phyloP scores from a whole-genome alignment of 129 eudicot genomes.

The Pseudognaphalium luteoalbum region DNA sequence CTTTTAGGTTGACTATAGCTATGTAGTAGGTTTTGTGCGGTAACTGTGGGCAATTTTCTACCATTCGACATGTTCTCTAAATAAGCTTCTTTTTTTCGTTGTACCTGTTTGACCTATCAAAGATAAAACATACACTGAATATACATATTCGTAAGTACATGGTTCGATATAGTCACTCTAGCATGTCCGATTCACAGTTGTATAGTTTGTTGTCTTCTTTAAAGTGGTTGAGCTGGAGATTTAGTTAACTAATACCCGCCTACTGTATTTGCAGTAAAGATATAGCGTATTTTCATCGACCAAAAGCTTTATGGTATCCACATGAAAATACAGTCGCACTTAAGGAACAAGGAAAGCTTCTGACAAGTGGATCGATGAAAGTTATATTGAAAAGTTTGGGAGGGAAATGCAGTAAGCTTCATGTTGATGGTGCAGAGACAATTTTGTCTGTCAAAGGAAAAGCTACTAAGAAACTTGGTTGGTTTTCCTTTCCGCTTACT shows the following conservation, averaged over 20 bases:
- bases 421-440: conserved; percentile 86
- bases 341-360: conserved; percentile 69
- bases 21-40: not conserved
- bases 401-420: conserved; percentile 89
- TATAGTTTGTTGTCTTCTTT: not conserved
- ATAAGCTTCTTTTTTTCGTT: not conserved
- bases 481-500: not conserved
- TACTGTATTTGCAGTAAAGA: conserved; percentile 73
- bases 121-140: not conserved
- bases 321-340: conserved; percentile 85
- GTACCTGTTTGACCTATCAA: not conserved
- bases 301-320: conserved; percentile 94
- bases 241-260: conserved; percentile 10
- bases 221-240: not conserved
- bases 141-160: too few species aligned
- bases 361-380: conserved; percentile 76
- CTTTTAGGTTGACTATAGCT: not conserved
- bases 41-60: conserved; percentile 3
- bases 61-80: not conserved
- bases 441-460: conserved; percentile 75
- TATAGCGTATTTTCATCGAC: conserved; percentile 89
- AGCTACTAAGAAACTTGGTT: conserved; percentile 94
- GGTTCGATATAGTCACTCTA: not conserved
- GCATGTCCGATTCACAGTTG: not conserved
- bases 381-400: conserved; percentile 85